Evolutionary conservation across 1,139 yeast species (phyloP).

Genomic region (Wickerhamomyces sp.): DNA sequence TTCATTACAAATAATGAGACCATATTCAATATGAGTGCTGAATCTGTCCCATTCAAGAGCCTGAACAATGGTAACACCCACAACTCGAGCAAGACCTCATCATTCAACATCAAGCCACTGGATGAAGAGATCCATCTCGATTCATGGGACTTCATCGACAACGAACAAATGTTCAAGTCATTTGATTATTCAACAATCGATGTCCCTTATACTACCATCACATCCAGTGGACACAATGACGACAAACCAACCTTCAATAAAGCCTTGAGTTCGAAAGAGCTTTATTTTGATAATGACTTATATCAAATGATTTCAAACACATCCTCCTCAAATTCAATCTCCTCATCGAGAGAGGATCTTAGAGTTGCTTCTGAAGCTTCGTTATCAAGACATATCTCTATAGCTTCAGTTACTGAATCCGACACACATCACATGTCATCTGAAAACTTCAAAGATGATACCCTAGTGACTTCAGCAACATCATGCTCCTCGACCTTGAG

Average conservation of each 20-base stretch:
- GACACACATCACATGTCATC: too few relatives aligned
- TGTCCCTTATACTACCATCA: not conserved
- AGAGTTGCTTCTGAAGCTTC: not conserved
- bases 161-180: too few relatives aligned
- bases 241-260: not conserved
- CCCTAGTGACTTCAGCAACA: not conserved
- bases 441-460: not conserved
- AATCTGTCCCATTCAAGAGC: too few relatives aligned
- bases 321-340: constrained; percentile 1
- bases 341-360: not conserved
- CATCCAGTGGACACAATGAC: not conserved
- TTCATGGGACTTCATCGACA: too few relatives aligned
- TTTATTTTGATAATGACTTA: not conserved
- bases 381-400: not conserved
- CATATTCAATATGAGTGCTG: not conserved
- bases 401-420: not conserved
- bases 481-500: not conserved
- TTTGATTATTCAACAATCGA: too few relatives aligned
- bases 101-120: too few relatives aligned
- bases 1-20: not conserved
- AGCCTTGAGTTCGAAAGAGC: not conserved
- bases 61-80: too few relatives aligned
- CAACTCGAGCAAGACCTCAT: too few relatives aligned
- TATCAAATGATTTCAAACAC: constrained; percentile 3
- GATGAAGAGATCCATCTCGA: too few relatives aligned